Percentiles rank a stretch among this genome's conserved stretches.
phyloP scores from a whole-genome alignment of 2,329 filamentous ascomycete species.

The Trichoderma sp. region DNA sequence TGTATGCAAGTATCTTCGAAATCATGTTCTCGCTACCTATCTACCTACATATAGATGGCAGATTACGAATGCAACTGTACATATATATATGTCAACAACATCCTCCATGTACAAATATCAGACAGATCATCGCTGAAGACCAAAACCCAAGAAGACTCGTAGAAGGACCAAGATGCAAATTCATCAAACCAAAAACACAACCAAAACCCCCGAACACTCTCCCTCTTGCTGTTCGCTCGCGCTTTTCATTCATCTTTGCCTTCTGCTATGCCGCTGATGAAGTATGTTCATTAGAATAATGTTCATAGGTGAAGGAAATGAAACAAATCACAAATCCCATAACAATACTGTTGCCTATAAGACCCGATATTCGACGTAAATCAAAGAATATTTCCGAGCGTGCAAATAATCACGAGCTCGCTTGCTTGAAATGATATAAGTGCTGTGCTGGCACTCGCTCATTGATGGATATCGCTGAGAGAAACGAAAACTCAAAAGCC shows the following conservation, averaged over 20 bases:
- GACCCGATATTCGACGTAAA: conserved; percentile 9
- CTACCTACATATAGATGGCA: not conserved
- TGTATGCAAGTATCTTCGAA: not conserved
- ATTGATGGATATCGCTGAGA: no score
- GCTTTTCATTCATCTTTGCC: not conserved
- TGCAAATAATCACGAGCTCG: not conserved
- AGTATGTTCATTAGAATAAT: not conserved
- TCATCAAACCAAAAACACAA: not conserved
- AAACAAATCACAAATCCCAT: not conserved
- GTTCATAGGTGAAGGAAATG: no score
- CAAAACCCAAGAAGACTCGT: not conserved
- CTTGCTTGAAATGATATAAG: conserved; percentile 5
- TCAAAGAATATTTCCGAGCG: not conserved
- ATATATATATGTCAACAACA: not conserved
- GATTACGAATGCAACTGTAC: conserved; percentile 10
- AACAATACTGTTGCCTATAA: not conserved
- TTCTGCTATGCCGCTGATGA: conserved; percentile 12
- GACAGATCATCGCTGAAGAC: not conserved
- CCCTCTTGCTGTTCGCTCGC: not conserved
- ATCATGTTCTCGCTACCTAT: not conserved
- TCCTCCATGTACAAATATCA: not conserved
- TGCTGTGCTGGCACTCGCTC: not conserved
- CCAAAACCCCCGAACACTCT: not conserved
- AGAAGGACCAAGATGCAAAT: not conserved
- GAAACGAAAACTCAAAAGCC: not conserved